These are phyloP conservation scores for Eugenia klotzschiana DNA, from an alignment of 441 rosid species.

Conservation along the genomic window DNA sequence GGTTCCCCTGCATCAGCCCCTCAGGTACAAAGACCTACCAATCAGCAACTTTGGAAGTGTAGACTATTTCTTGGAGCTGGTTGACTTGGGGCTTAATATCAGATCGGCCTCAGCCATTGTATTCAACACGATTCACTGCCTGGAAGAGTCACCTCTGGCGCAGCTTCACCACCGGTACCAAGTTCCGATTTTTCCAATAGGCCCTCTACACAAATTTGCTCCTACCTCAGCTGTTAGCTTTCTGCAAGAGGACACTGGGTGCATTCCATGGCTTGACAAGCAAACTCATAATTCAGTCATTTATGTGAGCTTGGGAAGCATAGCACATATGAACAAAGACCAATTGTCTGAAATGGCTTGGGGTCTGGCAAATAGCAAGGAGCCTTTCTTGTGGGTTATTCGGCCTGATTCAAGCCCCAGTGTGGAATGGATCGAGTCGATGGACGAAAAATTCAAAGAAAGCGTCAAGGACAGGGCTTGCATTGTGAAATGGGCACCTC, in stretches of 20 bases:
- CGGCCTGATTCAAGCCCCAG: neutral
- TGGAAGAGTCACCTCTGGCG: neutral
- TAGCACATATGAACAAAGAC: neutral
- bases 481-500: neutral
- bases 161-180: neutral
- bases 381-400: slow-evolving; percentile 5
- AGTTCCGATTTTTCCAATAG: neutral
- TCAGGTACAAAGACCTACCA: neutral
- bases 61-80: neutral
- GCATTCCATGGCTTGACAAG: neutral
- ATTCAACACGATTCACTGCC: neutral
- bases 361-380: slow-evolving; percentile 4
- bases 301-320: slow-evolving; percentile 2
- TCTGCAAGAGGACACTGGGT: neutral
- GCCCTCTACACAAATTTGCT: neutral
- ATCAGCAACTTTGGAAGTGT: neutral
- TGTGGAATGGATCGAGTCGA: neutral
- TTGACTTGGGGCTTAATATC: neutral
- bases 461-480: neutral
- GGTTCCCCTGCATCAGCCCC: neutral
- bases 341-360: slow-evolving; percentile 5
- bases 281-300: neutral
- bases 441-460: neutral
- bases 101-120: neutral
- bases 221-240: neutral